These are phyloP conservation scores for Leccinum obscurum DNA, from an alignment of 768 basidiomycete species.

Conservation along the genomic window DNA sequence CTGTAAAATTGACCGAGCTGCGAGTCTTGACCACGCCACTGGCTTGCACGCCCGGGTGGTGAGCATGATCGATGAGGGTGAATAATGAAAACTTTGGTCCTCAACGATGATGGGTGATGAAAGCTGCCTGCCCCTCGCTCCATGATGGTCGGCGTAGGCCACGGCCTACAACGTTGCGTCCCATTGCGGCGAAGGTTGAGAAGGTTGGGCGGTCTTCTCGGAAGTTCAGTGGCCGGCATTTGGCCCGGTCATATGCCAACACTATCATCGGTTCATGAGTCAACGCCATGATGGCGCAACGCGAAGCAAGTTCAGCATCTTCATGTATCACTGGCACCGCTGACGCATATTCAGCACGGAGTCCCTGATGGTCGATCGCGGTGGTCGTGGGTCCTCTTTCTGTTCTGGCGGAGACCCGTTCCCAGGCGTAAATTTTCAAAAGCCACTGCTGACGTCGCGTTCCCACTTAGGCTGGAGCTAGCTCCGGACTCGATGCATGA, in stretches of 20 bases:
- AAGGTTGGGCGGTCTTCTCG: constrained; percentile 18
- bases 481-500: neutral
- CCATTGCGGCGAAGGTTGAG: constrained; percentile 7
- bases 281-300: constrained; percentile 3
- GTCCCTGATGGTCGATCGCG: constrained; percentile 12
- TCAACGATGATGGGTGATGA: constrained; percentile 5
- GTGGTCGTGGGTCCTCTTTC: constrained; percentile 9
- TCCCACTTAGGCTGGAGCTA: neutral
- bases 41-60: neutral
- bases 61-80: constrained; percentile 9
- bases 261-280: constrained; percentile 8
- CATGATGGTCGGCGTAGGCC: constrained; percentile 4
- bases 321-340: neutral
- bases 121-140: neutral
- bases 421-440: constrained; percentile 14
- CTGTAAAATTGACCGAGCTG: constrained; percentile 6
- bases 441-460: neutral
- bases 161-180: constrained; percentile 7
- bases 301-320: neutral
- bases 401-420: constrained; percentile 11
- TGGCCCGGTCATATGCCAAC: constrained; percentile 10
- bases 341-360: constrained; percentile 4
- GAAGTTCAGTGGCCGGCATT: neutral
- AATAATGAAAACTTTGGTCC: neutral
- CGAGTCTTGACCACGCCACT: constrained; percentile 6